Conservation (phyloP, 2,329 filamentous ascomycete genomes). For the Aspergillus clavatus region DNA sequence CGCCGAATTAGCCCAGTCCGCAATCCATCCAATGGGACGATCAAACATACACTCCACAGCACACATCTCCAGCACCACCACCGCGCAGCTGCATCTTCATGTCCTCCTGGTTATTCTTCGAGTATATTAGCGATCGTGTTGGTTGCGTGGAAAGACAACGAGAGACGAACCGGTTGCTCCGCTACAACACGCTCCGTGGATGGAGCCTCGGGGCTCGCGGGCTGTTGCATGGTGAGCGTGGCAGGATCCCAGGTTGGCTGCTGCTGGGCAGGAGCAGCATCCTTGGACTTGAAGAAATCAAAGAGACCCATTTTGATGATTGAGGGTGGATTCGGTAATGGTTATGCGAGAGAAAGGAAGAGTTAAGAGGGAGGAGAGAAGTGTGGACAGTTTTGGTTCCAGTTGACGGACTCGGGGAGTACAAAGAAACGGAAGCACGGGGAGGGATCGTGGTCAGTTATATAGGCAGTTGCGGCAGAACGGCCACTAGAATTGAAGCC, state of each 20-base stretch:
- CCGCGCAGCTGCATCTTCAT: conserved; percentile 25
- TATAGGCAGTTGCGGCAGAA: no score
- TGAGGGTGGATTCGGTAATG: not conserved
- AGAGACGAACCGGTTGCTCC: conserved; percentile 21
- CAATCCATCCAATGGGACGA: no score
- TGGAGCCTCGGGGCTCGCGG: conserved; percentile 19
- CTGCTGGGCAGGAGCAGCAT: conserved; percentile 10
- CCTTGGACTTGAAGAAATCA: conserved; percentile 24
- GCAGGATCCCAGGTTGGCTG: conserved; percentile 22
- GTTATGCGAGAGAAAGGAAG: not conserved
- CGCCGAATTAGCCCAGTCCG: not conserved
- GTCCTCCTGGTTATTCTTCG: conserved; percentile 13
- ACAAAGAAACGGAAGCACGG: not conserved
- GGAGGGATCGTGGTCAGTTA: not conserved
- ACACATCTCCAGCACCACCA: conserved; percentile 24
- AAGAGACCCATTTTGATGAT: conserved; percentile 18
- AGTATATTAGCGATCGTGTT: no score
- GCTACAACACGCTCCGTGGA: conserved; percentile 16
- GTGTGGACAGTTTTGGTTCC: not conserved
- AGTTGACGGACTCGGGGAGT: not conserved
- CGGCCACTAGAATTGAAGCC: no score
- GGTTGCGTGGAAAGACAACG: no score
- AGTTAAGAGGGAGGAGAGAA: not conserved
- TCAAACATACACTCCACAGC: conserved; percentile 29
- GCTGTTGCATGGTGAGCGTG: conserved; percentile 27